These are phyloP conservation scores for Emergomyces pasteurianus DNA, from an alignment of 2,329 filamentous ascomycete species.

Conservation along the genomic window DNA sequence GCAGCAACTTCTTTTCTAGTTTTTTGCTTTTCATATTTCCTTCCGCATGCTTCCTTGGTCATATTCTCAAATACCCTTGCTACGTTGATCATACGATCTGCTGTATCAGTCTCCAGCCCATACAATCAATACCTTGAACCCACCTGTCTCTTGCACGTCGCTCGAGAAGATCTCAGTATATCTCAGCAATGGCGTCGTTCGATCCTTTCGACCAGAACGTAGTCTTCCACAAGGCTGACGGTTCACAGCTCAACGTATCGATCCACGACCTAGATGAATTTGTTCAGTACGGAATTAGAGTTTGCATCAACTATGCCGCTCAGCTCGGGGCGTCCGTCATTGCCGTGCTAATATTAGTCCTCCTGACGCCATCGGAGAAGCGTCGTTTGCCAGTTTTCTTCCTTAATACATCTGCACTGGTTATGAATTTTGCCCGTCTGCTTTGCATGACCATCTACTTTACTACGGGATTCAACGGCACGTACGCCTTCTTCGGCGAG, in stretches of 20 bases:
- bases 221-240: constrained; percentile 35
- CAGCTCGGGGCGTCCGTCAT: constrained; percentile 59
- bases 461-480: constrained; percentile 52
- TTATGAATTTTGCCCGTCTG: constrained; percentile 47
- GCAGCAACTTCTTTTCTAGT: not conserved
- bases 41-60: not conserved
- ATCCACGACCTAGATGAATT: constrained; percentile 36
- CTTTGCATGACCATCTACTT: constrained; percentile 40
- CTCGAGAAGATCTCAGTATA: not conserved
- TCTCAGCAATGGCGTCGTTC: constrained; percentile 19
- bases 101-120: not conserved
- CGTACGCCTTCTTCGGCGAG: constrained; percentile 36
- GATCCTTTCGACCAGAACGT: constrained; percentile 43
- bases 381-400: constrained; percentile 52
- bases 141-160: not conserved
- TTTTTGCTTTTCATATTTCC: not conserved
- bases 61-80: not conserved
- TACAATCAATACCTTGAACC: not conserved
- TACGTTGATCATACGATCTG: not conserved
- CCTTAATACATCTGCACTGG: constrained; percentile 51
- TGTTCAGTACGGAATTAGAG: constrained; percentile 35
- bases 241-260: constrained; percentile 28
- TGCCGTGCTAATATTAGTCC: constrained; percentile 53
- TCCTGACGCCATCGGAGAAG: constrained; percentile 56
- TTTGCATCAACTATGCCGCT: constrained; percentile 53